Evolutionary conservation across 305 asterid genomes (phyloP).

Genomic region (Fraxinus sp.): DNA sequence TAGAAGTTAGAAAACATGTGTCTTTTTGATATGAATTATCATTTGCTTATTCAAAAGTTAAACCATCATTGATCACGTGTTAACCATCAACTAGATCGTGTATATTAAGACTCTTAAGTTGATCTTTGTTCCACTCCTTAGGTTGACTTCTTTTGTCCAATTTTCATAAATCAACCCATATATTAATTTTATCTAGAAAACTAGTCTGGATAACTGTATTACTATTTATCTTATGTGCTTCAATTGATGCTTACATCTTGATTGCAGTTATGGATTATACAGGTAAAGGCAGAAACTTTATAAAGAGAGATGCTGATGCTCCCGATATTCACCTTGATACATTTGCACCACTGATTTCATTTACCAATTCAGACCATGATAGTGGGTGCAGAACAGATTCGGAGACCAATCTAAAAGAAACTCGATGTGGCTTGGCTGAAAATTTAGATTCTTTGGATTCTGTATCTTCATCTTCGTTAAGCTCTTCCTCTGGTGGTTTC

Average conservation of each 20-base stretch:
- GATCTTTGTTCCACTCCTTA: neutral
- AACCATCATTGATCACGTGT: neutral
- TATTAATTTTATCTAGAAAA: neutral
- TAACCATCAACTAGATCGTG: neutral
- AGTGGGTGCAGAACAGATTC: constrained; percentile 28
- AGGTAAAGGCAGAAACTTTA: constrained; percentile 24
- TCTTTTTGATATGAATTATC: neutral
- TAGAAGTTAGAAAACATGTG: neutral
- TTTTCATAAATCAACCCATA: neutral
- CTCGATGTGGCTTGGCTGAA: constrained; percentile 21
- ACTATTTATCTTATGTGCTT: constrained; percentile 1
- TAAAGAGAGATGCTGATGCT: constrained; percentile 28
- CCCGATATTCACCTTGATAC: constrained; percentile 20
- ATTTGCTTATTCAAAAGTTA: constrained; percentile 1
- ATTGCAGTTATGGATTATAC: constrained; percentile 48
- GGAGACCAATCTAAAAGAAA: constrained; percentile 24
- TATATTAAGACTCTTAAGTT: constrained; percentile 5
- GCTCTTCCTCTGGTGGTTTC: constrained; percentile 36
- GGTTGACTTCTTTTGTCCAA: neutral
- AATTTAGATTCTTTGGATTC: constrained; percentile 40
- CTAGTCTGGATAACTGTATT: neutral
- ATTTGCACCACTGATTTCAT: constrained; percentile 23
- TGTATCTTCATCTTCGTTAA: constrained; percentile 35
- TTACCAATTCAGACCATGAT: constrained; percentile 20
- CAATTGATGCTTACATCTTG: constrained; percentile 20